Percentiles rank a stretch among this genome's conserved stretches.
phyloP scores from a whole-genome alignment of 768 basidiomycete genomes.

The Nevesoporus exiguus region DNA sequence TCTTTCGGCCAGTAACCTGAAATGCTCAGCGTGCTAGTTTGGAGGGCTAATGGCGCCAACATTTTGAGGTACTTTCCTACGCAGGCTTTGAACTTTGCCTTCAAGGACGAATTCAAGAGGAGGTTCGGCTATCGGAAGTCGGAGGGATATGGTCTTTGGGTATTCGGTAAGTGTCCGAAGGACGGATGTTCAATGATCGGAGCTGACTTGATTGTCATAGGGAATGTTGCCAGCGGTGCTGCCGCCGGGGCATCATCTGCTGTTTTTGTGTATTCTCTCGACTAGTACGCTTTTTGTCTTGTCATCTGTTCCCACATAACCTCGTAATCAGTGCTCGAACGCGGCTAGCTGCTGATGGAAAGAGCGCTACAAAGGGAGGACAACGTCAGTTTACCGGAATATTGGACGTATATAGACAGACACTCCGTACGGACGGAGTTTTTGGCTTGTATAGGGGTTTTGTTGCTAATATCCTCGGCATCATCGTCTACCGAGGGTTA shows the following conservation, averaged over 20 bases:
- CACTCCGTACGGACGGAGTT: constrained; percentile 39
- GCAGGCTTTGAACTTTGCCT: constrained; percentile 46
- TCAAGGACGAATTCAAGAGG: constrained; percentile 43
- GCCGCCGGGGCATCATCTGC: constrained; percentile 41
- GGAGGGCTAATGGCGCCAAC: constrained; percentile 45
- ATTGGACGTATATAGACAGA: constrained; percentile 43
- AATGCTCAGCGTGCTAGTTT: constrained; percentile 29
- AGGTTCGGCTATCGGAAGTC: constrained; percentile 36
- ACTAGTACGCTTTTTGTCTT: constrained; percentile 31
- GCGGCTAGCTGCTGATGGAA: constrained; percentile 40
- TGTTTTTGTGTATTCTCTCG: constrained; percentile 45
- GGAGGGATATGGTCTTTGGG: constrained; percentile 38
- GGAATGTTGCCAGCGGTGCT: constrained; percentile 42
- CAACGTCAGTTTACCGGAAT: constrained; percentile 40
- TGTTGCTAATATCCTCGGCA: constrained; percentile 39
- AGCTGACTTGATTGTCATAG: constrained; percentile 12
- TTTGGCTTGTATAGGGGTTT: constrained; percentile 43
- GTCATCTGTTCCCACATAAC: not conserved
- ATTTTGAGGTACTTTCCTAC: constrained; percentile 46
- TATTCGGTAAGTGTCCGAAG: constrained; percentile 25
- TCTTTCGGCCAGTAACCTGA: not conserved
- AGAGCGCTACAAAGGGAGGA: constrained; percentile 36
- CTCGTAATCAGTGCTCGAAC: constrained; percentile 35
- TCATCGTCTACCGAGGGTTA: constrained; percentile 42
- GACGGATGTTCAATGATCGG: not conserved